Conservation (phyloP, 2,329 filamentous ascomycete species). For the Ceratocystis cacaofunesta region DNA sequence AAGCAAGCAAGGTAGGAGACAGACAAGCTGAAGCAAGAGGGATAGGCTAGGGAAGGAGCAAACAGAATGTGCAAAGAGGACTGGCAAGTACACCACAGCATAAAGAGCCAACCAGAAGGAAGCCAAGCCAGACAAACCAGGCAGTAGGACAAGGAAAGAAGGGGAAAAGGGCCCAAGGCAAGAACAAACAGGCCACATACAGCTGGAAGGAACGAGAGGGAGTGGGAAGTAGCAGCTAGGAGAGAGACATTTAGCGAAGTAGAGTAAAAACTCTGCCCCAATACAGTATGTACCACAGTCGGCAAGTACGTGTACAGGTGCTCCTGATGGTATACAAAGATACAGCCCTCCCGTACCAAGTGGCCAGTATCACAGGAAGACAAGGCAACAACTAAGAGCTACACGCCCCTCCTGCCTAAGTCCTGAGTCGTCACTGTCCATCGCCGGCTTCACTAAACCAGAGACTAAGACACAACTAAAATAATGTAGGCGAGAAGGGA, state of each 20-base stretch:
- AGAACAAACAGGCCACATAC: neutral
- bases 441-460: neutral
- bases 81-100: neutral
- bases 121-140: neutral
- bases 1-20: neutral
- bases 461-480: neutral
- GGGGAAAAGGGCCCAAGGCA: neutral
- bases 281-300: neutral
- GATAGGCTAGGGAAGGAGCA: neutral
- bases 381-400: too few species aligned
- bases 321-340: neutral
- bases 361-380: too few species aligned
- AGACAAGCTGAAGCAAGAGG: neutral
- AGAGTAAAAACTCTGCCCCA: neutral
- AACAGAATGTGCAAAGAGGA: neutral
- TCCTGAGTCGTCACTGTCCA: neutral
- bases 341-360: neutral
- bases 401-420: too few species aligned
- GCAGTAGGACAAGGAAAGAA: neutral
- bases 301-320: neutral
- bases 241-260: neutral
- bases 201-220: neutral
- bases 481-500: neutral
- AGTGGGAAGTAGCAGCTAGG: neutral
- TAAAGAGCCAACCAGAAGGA: neutral